These are phyloP conservation scores for Murraya koenigii DNA, from an alignment of 345 rosid species.

Conservation along the genomic window DNA sequence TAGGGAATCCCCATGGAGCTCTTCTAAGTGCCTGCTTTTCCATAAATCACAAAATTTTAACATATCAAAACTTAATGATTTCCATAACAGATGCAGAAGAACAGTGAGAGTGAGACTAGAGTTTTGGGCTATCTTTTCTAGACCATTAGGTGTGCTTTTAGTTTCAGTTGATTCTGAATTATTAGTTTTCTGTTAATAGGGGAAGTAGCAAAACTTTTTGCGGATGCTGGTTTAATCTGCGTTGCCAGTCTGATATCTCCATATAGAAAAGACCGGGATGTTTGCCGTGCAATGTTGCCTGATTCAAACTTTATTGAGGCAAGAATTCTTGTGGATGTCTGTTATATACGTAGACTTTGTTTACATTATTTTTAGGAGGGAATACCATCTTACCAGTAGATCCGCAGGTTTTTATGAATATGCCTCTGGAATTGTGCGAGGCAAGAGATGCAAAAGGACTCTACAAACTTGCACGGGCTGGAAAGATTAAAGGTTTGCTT, in stretches of 20 bases:
- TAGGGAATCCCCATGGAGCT: neutral
- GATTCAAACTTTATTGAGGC: constrained; percentile 76
- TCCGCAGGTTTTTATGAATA: constrained; percentile 83
- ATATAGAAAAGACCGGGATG: constrained; percentile 78
- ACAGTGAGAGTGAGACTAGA: neutral
- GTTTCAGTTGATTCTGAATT: neutral
- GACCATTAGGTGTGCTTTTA: neutral
- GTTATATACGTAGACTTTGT: constrained; percentile 3
- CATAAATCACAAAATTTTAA: neutral
- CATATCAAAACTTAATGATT: neutral
- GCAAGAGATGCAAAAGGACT: constrained; percentile 87
- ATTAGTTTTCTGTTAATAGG: constrained; percentile 37
- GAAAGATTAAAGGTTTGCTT: constrained; percentile 75
- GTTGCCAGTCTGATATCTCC: constrained; percentile 94
- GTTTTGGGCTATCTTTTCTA: neutral
- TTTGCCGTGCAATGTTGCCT: constrained; percentile 75
- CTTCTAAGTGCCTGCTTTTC: neutral
- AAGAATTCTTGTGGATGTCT: constrained; percentile 19
- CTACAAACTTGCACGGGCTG: constrained; percentile 91
- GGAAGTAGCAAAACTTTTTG: constrained; percentile 90
- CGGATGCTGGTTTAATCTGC: constrained; percentile 89
- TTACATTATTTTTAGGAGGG: neutral
- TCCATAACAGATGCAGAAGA: neutral
- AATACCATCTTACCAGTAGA: neutral
- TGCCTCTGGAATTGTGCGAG: constrained; percentile 77